Evolutionary conservation across 306 rosid species (phyloP), one percentile per base, ranked within the genome.

Genomic region (Inga leiocalycina): DNA sequence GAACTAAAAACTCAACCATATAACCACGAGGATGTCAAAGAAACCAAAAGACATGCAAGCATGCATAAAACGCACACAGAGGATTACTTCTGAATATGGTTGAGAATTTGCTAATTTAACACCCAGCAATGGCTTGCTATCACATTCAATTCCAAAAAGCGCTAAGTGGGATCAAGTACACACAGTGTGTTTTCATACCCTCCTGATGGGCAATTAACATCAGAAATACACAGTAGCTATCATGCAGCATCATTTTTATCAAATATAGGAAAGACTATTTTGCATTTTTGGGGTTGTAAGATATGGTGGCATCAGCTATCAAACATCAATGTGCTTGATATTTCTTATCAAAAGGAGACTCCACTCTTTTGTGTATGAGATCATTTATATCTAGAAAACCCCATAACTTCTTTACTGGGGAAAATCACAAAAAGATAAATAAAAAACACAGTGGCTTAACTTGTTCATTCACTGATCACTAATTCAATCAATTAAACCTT

Each of bases 11-110:
- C 34, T 54, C 35, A 71, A 67, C 43, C 78, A 13, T 61, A 69
- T 78, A 35, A 72, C 59, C 45, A 70, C 19, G 41, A 70, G 74
- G 45, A 70, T 43, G 32, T 70, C 52, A 70, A 70, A 70, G 27
- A 41, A 70, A 70, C 34, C 16, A 3, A 70, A 9, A 9, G 51
- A 2, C 30, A 70, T 20, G 44, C 32, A 70, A 4, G 3, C 74
- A 10, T 41, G 19, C 43, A 67, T 39, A 68, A 5, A 67, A 64
- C 41, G 14, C 65, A 57, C 65, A n/a, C 41, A 65, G 34, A 61
- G n/a, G n/a, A 20, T 32, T 32, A 32, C 43, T 32, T 65, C 20
- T 14, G 43, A 65, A 65, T 11, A 11, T 64, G 41, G 37, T 27
- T 16, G 39, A 64, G 30, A 14, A 64, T 64, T 30, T 27, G 69